phyloP scores from a whole-genome alignment of 1,284 basidiomycete species.

The Irpex sp. region DNA sequence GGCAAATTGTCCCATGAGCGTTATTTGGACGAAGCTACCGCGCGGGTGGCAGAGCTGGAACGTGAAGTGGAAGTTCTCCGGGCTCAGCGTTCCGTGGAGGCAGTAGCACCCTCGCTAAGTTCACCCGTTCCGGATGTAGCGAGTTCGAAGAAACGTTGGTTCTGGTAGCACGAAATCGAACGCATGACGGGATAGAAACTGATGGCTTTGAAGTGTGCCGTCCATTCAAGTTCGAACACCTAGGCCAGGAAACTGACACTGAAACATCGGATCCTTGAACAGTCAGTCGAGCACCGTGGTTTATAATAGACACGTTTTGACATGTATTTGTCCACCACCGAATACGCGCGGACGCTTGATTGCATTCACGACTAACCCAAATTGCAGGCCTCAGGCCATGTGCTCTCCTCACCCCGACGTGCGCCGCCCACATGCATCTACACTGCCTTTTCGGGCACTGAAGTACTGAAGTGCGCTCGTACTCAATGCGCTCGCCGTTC shows the following conservation, averaged over 20 bases:
- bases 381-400: background rate
- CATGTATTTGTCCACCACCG: background rate
- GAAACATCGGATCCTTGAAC: background rate
- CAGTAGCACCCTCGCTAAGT: background rate
- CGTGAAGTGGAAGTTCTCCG: conserved; percentile 47
- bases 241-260: no score
- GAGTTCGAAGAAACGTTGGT: conserved; percentile 1
- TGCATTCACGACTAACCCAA: background rate
- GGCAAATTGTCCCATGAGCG: conserved; percentile 65
- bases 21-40: conserved; percentile 56
- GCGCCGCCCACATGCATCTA: background rate
- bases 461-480: background rate
- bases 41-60: conserved; percentile 53
- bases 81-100: conserved; percentile 3
- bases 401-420: background rate
- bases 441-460: background rate
- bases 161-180: background rate
- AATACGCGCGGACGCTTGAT: background rate
- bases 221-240: background rate
- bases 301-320: background rate
- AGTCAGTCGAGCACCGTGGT: background rate
- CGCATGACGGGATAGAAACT: background rate
- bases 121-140: background rate
- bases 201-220: background rate
- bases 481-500: background rate